Evolutionary conservation across 306 rosid genomes (phyloP).

Genomic region (Cucurbita ficifolia): DNA sequence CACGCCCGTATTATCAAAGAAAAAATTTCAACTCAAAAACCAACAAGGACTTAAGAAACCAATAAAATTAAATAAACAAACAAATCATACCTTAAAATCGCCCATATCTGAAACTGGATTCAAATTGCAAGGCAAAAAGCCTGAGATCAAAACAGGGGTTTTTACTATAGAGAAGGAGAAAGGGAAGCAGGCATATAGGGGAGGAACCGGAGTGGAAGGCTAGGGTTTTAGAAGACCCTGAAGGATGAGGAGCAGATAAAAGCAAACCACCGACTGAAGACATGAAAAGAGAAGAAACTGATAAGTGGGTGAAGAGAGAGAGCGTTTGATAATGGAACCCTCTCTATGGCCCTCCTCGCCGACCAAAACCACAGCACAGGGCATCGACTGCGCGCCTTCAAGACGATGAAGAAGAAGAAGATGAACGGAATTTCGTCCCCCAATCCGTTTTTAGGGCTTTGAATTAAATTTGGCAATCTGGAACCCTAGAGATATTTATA

Average conservation of each 20-base stretch:
- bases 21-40: background rate
- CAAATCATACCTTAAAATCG: slow-evolving; percentile 48
- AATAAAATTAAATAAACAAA: background rate
- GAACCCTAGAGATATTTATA: background rate
- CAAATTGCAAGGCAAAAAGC: slow-evolving; percentile 12
- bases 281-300: slow-evolving; percentile 53
- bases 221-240: slow-evolving; percentile 75
- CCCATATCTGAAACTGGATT: slow-evolving; percentile 28
- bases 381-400: slow-evolving; percentile 20
- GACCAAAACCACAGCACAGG: slow-evolving; percentile 8
- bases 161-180: background rate
- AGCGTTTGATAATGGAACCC: slow-evolving; percentile 47
- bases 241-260: slow-evolving; percentile 24
- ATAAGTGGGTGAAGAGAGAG: slow-evolving; percentile 31
- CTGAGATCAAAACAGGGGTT: slow-evolving; percentile 11
- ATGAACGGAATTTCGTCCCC: background rate
- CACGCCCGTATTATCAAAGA: background rate
- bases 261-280: slow-evolving; percentile 49
- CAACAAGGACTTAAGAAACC: background rate
- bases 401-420: background rate
- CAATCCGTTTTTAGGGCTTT: background rate
- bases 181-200: slow-evolving; percentile 18
- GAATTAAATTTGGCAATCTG: background rate
- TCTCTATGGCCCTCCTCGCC: slow-evolving; percentile 30
- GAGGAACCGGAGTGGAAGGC: slow-evolving; percentile 24